These are phyloP conservation scores for Brassica rapa DNA, from an alignment of 345 rosid species.

Conservation along the genomic window DNA sequence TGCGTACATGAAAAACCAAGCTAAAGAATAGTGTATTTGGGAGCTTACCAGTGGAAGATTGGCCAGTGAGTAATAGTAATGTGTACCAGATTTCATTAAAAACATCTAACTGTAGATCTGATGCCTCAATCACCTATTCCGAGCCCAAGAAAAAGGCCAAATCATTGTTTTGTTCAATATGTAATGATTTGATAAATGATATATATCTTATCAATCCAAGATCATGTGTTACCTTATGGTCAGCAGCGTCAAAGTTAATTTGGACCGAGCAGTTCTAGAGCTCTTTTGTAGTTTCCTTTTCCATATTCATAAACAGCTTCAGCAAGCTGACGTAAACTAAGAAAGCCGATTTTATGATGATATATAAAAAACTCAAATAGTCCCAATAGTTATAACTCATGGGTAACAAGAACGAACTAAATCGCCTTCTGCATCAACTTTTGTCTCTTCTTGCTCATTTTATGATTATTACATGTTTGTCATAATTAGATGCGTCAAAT, in stretches of 20 bases:
- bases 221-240: constrained; percentile 55
- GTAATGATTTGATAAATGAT: not conserved
- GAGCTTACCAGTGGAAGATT: constrained; percentile 56
- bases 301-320: constrained; percentile 68
- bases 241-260: constrained; percentile 57
- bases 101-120: constrained; percentile 81
- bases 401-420: constrained; percentile 46
- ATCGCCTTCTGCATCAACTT: constrained; percentile 56
- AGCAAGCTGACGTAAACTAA: constrained; percentile 55
- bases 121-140: constrained; percentile 71
- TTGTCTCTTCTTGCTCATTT: constrained; percentile 72
- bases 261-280: constrained; percentile 58
- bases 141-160: not conserved
- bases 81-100: constrained; percentile 73
- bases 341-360: not conserved
- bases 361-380: not conserved
- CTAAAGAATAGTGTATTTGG: not conserved
- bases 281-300: constrained; percentile 50
- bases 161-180: not conserved
- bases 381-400: not conserved
- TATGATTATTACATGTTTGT: constrained; percentile 35
- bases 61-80: constrained; percentile 58
- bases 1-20: not conserved
- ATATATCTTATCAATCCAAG: not conserved
- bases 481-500: not conserved